Conservation (phyloP, 371 early-diverging fungal genomes). For the Parasitella parasitica region DNA sequence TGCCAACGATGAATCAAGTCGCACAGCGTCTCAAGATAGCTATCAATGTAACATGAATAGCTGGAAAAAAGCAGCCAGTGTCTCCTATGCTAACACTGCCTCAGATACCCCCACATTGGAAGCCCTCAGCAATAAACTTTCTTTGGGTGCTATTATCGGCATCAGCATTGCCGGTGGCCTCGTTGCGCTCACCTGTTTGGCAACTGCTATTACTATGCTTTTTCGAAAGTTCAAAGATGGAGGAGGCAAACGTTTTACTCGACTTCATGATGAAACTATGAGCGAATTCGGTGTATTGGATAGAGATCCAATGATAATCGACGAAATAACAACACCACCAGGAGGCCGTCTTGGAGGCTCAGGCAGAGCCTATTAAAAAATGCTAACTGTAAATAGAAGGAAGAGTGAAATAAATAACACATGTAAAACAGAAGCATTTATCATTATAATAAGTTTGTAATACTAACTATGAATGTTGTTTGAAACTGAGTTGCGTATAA, state of each 20-base stretch:
- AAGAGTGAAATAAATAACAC: neutral
- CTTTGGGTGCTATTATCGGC: conserved; percentile 22
- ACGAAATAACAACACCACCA: conserved; percentile 2
- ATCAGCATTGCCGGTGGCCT: conserved; percentile 23
- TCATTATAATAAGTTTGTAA: neutral
- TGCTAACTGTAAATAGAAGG: neutral
- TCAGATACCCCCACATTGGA: conserved; percentile 9
- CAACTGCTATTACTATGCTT: conserved; percentile 2
- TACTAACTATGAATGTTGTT: neutral
- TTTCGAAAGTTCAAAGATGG: conserved; percentile 22
- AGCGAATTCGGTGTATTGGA: conserved; percentile 16
- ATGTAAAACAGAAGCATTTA: neutral
- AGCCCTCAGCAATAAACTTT: neutral
- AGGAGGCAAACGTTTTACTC: conserved; percentile 7
- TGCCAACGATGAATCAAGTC: conserved; percentile 15
- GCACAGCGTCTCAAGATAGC: neutral
- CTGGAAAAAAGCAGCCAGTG: conserved; percentile 1
- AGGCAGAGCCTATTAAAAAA: conserved; percentile 9
- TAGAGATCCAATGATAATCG: conserved; percentile 21
- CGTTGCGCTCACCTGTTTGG: conserved; percentile 20
- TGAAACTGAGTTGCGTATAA: neutral
- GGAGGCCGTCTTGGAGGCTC: conserved; percentile 20
- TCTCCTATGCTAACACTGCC: conserved; percentile 6
- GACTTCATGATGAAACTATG: conserved; percentile 13
- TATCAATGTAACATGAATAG: conserved; percentile 24